Evolutionary conservation across 352 stramenopile species (phyloP).

Genomic region (Plasmopara muralis): DNA sequence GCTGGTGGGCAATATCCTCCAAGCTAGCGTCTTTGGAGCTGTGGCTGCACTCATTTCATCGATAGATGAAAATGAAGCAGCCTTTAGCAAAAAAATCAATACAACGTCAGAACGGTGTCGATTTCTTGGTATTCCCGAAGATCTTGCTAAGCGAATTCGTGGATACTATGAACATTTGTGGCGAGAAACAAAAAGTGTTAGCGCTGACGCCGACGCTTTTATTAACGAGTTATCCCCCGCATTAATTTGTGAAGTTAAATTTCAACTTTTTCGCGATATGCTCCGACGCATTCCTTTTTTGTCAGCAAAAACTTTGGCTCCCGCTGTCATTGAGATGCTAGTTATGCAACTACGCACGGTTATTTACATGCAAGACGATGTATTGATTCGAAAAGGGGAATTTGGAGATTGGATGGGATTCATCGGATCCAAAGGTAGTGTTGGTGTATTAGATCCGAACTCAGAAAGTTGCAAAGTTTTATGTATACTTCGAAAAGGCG

Average conservation of each 20-base stretch:
- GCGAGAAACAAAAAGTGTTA: conserved; percentile 56
- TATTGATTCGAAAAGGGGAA: conserved; percentile 70
- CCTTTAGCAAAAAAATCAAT: conserved; percentile 66
- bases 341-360: conserved; percentile 64
- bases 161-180: conserved; percentile 66
- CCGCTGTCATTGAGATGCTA: conserved; percentile 66
- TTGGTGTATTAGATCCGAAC: conserved; percentile 61
- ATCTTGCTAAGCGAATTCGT: conserved; percentile 41
- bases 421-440: conserved; percentile 61
- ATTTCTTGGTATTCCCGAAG: conserved; percentile 54
- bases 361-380: conserved; percentile 79
- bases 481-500: conserved; percentile 54
- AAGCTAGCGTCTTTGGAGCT: conserved; percentile 62
- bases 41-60: conserved; percentile 60
- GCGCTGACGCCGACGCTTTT: conserved; percentile 53
- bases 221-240: conserved; percentile 69
- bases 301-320: conserved; percentile 48
- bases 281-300: conserved; percentile 70
- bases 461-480: conserved; percentile 42
- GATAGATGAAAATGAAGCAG: conserved; percentile 52
- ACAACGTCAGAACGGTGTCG: conserved; percentile 52
- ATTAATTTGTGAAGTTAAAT: conserved; percentile 71
- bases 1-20: conserved; percentile 56
- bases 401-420: conserved; percentile 81
- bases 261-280: conserved; percentile 72